Evolutionary conservation across 768 basidiomycete genomes (phyloP).

Genomic region (Lentinula raphanica): DNA sequence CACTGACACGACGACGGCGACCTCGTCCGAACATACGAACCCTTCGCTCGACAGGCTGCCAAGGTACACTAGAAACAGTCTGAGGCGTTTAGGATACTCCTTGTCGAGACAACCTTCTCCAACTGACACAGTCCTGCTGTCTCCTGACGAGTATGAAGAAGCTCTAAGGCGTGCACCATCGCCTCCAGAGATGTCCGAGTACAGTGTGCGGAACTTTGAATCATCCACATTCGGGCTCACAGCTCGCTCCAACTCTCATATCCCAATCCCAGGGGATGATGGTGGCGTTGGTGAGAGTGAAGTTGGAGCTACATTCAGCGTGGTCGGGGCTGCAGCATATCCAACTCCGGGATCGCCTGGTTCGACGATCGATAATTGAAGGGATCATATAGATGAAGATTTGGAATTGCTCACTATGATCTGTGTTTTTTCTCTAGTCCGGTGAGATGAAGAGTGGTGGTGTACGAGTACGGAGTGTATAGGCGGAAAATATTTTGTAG

Average conservation of each 20-base stretch:
- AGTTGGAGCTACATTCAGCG: not conserved
- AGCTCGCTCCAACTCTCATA: not conserved
- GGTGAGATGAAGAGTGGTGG: too few species aligned
- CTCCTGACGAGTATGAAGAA: not conserved
- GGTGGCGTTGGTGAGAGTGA: not conserved
- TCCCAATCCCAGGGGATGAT: slow-evolving; percentile 7
- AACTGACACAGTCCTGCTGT: slow-evolving; percentile 2
- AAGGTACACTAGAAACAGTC: slow-evolving; percentile 63
- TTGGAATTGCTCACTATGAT: too few species aligned
- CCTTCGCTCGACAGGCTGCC: too few species aligned
- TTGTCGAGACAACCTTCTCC: slow-evolving; percentile 44
- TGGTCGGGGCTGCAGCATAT: slow-evolving; percentile 32
- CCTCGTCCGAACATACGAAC: too few species aligned
- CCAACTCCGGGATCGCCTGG: slow-evolving; percentile 50
- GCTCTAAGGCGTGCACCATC: not conserved
- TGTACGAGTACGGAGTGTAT: too few species aligned
- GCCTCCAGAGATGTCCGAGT: slow-evolving; percentile 7
- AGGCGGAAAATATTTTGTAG: too few species aligned
- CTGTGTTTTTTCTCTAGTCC: too few species aligned
- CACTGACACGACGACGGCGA: too few species aligned
- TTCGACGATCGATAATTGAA: slow-evolving; percentile 14
- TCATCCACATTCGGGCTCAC: not conserved
- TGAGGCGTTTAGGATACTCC: slow-evolving; percentile 60
- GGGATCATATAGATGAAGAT: too few species aligned
- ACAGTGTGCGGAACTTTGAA: not conserved